These are phyloP conservation scores for Tubosaeta sp. DNA, from an alignment of 768 basidiomycete genomes.

Conservation along the genomic window DNA sequence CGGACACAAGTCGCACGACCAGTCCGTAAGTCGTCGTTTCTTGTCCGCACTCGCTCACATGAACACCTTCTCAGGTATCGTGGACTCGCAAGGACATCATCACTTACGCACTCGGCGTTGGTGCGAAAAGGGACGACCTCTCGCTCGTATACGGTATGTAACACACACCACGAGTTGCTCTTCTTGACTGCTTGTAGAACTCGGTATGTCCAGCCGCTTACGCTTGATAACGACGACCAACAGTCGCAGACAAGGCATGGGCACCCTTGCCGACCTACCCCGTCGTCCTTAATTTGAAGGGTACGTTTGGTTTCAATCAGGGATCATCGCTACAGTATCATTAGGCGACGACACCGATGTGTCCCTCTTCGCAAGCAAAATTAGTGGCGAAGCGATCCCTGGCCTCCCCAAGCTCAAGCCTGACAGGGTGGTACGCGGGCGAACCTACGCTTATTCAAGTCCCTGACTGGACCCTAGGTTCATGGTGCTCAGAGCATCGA, in stretches of 20 bases:
- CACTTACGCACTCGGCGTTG: constrained; percentile 75
- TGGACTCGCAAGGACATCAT: constrained; percentile 86
- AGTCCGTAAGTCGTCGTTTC: constrained; percentile 39
- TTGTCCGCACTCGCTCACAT: background rate
- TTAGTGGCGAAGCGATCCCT: constrained; percentile 40
- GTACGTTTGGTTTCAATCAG: constrained; percentile 22
- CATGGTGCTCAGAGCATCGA: constrained; percentile 80
- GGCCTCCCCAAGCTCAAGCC: constrained; percentile 71
- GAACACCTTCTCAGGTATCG: constrained; percentile 45
- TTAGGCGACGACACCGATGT: constrained; percentile 60
- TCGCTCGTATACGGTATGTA: constrained; percentile 65
- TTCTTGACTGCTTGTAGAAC: constrained; percentile 36
- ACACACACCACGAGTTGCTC: background rate
- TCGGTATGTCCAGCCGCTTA: constrained; percentile 35
- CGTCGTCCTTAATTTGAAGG: constrained; percentile 72
- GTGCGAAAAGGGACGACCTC: constrained; percentile 72
- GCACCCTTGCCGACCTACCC: constrained; percentile 83
- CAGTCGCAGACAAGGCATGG: constrained; percentile 55
- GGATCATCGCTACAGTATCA: background rate
- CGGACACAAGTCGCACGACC: constrained; percentile 49
- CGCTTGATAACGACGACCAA: background rate
- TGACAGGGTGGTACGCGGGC: constrained; percentile 55
- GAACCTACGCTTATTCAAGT: background rate
- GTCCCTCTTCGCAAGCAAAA: constrained; percentile 52
- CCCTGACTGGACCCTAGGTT: constrained; percentile 41